Evolutionary conservation across 805 yeast species (phyloP).

Genomic region (Cyberlindnera petersonii): DNA sequence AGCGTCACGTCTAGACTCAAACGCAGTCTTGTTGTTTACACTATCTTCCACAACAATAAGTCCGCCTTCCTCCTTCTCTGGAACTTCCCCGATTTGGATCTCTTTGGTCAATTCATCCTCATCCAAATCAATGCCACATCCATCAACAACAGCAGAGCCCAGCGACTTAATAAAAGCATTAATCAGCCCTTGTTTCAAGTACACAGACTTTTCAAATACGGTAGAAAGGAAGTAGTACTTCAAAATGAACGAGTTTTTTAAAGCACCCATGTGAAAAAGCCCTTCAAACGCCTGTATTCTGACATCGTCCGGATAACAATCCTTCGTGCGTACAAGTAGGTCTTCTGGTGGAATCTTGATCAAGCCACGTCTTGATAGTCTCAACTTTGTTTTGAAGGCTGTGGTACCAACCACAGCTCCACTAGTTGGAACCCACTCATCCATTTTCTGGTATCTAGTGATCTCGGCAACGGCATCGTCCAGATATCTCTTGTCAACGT

Average conservation of each 20-base stretch:
- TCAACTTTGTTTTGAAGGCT: slow-evolving; percentile 56
- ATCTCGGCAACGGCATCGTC: slow-evolving; percentile 59
- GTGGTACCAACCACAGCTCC: slow-evolving; percentile 50
- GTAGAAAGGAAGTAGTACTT: slow-evolving; percentile 56
- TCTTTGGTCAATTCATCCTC: slow-evolving; percentile 53
- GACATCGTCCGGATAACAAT: slow-evolving; percentile 45
- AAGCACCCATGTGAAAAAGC: slow-evolving; percentile 68
- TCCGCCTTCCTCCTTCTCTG: slow-evolving; percentile 31
- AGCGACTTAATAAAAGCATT: slow-evolving; percentile 47
- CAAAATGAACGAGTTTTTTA: slow-evolving; percentile 59
- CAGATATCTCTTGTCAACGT: slow-evolving; percentile 36
- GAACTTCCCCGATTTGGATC: slow-evolving; percentile 9
- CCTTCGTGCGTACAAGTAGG: slow-evolving; percentile 48
- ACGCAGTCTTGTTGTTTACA: slow-evolving; percentile 34
- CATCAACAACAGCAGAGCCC: slow-evolving; percentile 63
- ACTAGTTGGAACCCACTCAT: slow-evolving; percentile 80
- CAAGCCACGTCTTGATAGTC: slow-evolving; percentile 53
- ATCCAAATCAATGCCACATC: slow-evolving; percentile 53
- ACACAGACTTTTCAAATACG: slow-evolving; percentile 51
- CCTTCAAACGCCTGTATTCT: slow-evolving; percentile 69
- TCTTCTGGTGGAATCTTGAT: slow-evolving; percentile 51
- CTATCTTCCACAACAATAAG: slow-evolving; percentile 58
- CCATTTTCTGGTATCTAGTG: slow-evolving; percentile 71
- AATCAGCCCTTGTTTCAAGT: slow-evolving; percentile 48
- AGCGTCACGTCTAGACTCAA: slow-evolving; percentile 56